Evolutionary conservation across 2,329 filamentous ascomycete genomes (phyloP), one percentile per base, ranked within the genome.

Genomic region (Epichloe uncinata): DNA sequence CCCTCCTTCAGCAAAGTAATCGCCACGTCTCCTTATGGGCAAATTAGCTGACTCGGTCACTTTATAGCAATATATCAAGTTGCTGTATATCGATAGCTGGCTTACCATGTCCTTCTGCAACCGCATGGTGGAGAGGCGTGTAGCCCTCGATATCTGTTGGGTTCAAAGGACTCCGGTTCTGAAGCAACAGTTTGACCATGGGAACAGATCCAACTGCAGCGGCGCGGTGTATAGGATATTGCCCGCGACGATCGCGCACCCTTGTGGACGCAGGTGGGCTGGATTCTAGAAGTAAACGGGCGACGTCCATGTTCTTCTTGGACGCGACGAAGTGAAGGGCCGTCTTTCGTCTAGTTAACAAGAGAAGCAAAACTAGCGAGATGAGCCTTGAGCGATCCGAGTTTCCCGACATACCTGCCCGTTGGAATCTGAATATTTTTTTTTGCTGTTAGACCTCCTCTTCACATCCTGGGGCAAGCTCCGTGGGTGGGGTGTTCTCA

Each of bases 241-340:
- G 91, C n/a, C 87, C 87, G 33, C 89, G 79, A 60, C 80, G 85
- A 63, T 98, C 93, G 55, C 87, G 87, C 2, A 90, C 75, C 26
- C 91, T 75, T 1, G 89, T 79, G 4, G 84, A 88, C 12, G 88
- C 91, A 1, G 77, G 69, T 0, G 75, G 73, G 51, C 85, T 84
- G 58, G 81, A 75, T 16, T 77, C 74, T 40, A 98, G 69, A n/a
- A 98, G 77, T 51, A 80, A 81, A 45, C 82, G 83, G 26, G 88
- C 88, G 6, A 85, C 75, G 55, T 94, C 87, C 42, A 96, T 72
- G 62, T 95, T 90, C 60, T 80, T 81, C 67, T 98, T 98, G 34
- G 89, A 95, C 13, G 87, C 84, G 45, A 89, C 82, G 63, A 97
- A 95, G 67, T 97, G 91, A 18, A 98, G 77, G 9, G 85, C 87